phyloP scores from a whole-genome alignment of 2,329 filamentous ascomycete genomes.

The Aspergillus nomiae region DNA sequence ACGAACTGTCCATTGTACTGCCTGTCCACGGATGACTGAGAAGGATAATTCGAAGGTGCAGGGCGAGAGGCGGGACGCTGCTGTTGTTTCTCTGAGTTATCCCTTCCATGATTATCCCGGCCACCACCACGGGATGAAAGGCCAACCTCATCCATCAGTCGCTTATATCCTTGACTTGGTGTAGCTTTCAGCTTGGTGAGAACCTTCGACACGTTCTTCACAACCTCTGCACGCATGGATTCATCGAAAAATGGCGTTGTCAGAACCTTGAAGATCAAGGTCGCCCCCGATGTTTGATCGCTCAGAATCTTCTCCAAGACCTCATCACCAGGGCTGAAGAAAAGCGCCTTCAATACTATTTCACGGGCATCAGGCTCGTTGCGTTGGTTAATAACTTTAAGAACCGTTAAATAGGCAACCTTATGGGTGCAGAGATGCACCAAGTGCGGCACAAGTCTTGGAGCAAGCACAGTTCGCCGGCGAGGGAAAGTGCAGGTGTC shows the following conservation, averaged over 20 bases:
- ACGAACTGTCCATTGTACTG: constrained; percentile 46
- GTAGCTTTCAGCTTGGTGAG: constrained; percentile 88
- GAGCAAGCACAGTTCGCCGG: constrained; percentile 86
- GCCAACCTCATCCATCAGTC: constrained; percentile 97
- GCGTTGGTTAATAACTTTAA: constrained; percentile 98
- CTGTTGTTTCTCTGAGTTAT: constrained; percentile 45
- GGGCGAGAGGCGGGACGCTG: constrained; percentile 47
- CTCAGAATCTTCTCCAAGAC: constrained; percentile 86
- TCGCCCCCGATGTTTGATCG: constrained; percentile 89
- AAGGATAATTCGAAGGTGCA: constrained; percentile 36
- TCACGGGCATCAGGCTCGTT: constrained; percentile 91
- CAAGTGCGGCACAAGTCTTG: constrained; percentile 86
- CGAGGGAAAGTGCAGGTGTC: constrained; percentile 96
- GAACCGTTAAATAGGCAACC: constrained; percentile 92
- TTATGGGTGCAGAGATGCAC: constrained; percentile 98
- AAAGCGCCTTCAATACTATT: constrained; percentile 83
- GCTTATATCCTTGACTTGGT: constrained; percentile 94
- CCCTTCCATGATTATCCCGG: constrained; percentile 43
- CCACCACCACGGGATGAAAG: constrained; percentile 60
- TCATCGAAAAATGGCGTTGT: constrained; percentile 98
- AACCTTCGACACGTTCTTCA: constrained; percentile 89
- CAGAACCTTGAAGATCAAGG: constrained; percentile 96
- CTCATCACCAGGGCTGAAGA: constrained; percentile 86
- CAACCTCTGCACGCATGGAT: constrained; percentile 79
- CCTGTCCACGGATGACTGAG: constrained; percentile 42